Evolutionary conservation across 306 rosid species (phyloP).

Genomic region (Dalbergia oliveri): DNA sequence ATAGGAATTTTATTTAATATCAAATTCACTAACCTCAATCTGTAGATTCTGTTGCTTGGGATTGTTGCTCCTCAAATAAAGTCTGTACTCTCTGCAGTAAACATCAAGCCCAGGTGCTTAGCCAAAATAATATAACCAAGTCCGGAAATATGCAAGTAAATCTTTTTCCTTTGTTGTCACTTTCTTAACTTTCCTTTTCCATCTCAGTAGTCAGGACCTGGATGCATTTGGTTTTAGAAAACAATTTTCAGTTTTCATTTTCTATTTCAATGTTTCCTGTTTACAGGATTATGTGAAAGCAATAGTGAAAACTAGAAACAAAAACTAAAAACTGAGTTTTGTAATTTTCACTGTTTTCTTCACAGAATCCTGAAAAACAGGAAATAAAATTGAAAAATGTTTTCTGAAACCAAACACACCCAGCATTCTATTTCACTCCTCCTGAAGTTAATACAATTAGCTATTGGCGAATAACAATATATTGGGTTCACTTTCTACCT

Average conservation of each 20-base stretch:
- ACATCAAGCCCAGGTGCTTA: constrained; percentile 41
- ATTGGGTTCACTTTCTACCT: constrained; percentile 58
- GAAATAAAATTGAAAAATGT: not conserved
- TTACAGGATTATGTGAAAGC: no score
- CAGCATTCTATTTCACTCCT: constrained; percentile 20
- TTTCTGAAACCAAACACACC: not conserved
- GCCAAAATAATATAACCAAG: constrained; percentile 37
- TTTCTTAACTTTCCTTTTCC: not conserved
- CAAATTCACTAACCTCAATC: constrained; percentile 60
- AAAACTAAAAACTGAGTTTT: no score
- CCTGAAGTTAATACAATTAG: constrained; percentile 24
- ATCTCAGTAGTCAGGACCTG: not conserved
- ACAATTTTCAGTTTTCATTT: no score
- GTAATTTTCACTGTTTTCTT: not conserved
- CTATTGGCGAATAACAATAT: constrained; percentile 21
- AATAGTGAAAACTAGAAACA: not conserved
- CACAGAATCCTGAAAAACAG: not conserved
- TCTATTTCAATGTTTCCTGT: not conserved
- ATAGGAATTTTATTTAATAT: constrained; percentile 9
- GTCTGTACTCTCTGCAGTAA: constrained; percentile 77
- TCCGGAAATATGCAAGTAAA: not conserved
- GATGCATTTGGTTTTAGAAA: no score
- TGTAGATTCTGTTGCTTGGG: constrained; percentile 60
- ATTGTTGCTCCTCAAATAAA: constrained; percentile 68
- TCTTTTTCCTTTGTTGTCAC: not conserved